Conservation (phyloP, 1,139 yeast species). For the Candida glucosophila region DNA sequence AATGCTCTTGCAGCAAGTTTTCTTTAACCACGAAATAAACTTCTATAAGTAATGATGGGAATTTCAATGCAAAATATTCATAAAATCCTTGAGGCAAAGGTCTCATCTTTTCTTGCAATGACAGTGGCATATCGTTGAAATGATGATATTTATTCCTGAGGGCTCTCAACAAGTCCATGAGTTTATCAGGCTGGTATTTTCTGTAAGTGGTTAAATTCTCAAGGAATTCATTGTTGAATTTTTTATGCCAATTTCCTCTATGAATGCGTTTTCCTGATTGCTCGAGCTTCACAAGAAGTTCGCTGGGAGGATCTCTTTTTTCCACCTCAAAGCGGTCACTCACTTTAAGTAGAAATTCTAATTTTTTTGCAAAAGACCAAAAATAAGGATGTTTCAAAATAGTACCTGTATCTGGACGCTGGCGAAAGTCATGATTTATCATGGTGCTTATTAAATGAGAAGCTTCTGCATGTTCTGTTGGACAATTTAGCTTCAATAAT, state of each 20-base stretch:
- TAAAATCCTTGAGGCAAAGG: constrained; percentile 82
- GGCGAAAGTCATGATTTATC: constrained; percentile 59
- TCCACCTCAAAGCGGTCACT: constrained; percentile 90
- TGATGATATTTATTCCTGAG: constrained; percentile 90
- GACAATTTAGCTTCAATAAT: constrained; percentile 27
- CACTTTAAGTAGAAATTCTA: constrained; percentile 76
- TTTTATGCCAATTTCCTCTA: constrained; percentile 68
- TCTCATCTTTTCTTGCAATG: constrained; percentile 53
- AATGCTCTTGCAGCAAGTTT: constrained; percentile 52
- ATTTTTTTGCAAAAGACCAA: constrained; percentile 69
- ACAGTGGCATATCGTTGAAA: constrained; percentile 76
- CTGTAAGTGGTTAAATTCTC: constrained; percentile 85
- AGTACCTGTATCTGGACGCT: constrained; percentile 63
- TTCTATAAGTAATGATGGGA: constrained; percentile 74
- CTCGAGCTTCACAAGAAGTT: constrained; percentile 54
- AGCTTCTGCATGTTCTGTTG: constrained; percentile 53
- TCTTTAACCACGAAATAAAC: constrained; percentile 58
- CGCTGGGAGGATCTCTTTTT: constrained; percentile 79
- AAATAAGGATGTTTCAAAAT: constrained; percentile 82
- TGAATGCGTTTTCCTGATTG: constrained; percentile 42
- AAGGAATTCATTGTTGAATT: constrained; percentile 62
- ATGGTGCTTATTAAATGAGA: constrained; percentile 62
- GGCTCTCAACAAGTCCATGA: constrained; percentile 83
- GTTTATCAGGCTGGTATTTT: constrained; percentile 68
- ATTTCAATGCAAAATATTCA: constrained; percentile 59